Conservation (phyloP, 2,329 filamentous ascomycete genomes). For the Penicillium concentricum region DNA sequence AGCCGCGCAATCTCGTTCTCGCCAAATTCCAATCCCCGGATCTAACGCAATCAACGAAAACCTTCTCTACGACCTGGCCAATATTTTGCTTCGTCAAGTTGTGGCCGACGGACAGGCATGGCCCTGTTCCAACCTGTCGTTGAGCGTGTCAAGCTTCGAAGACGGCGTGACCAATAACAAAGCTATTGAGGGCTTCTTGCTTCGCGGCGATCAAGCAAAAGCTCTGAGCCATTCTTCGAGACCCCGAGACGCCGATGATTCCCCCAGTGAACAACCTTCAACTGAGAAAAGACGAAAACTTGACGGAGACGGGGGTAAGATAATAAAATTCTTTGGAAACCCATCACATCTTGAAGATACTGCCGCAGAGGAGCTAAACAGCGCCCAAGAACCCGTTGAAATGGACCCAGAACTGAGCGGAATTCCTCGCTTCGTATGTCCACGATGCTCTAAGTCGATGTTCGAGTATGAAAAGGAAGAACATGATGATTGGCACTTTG, state of each 20-base stretch:
- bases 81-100: conserved; percentile 73
- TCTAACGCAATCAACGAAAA: conserved; percentile 72
- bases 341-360: conserved; percentile 14
- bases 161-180: conserved; percentile 80
- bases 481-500: conserved; percentile 93
- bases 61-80: conserved; percentile 71
- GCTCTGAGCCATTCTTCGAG: conserved; percentile 34
- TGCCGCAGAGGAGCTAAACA: not conserved
- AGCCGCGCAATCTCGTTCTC: conserved; percentile 70
- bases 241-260: conserved; percentile 14
- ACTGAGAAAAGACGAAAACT: conserved; percentile 47
- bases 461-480: conserved; percentile 62
- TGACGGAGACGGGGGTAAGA: conserved; percentile 53
- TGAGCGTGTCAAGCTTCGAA: conserved; percentile 90
- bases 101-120: conserved; percentile 75
- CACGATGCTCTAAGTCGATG: conserved; percentile 64
- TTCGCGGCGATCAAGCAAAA: conserved; percentile 62
- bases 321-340: conserved; percentile 59
- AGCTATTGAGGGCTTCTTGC: conserved; percentile 82
- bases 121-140: conserved; percentile 87
- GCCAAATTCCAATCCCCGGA: conserved; percentile 72
- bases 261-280: conserved; percentile 15
- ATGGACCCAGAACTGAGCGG: not conserved
- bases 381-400: not conserved
- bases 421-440: conserved; percentile 52